Evolutionary conservation across 2,329 filamentous ascomycete genomes (phyloP), one percentile per base, ranked within the genome.

Genomic region (Lachnellula willkommii): DNA sequence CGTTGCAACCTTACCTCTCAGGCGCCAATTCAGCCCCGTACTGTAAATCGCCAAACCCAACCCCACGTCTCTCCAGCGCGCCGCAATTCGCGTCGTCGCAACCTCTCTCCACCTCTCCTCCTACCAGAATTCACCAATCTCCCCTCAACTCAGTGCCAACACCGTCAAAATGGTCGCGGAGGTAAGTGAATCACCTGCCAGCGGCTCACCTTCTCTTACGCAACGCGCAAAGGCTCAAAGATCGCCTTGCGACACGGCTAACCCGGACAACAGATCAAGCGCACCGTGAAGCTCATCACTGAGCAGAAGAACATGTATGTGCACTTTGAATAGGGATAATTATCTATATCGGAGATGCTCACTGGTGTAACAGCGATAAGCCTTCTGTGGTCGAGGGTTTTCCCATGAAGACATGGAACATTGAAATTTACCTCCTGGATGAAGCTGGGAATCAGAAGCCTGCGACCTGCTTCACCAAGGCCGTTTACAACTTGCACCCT

Each of bases 321-420:
- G 45, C 24, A 20, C 24, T 47, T 37, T 35, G 5, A 43, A 22
- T 42, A n/a, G n/a, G 40, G 17, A 47, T 20, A 28, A 45, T 24
- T 5, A 39, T 45, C 28, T 12, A 12, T 32, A 15, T 3, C 6
- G 14, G 11, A 45, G 42, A 32, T 45, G 47, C 59, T 65, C 24
- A 64, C 39, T 22, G 6, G 17, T 24, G 26, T 35, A 67, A 70
- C 69, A 91, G 88, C 69, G 83, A 90, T 68, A 91, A 92, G 71
- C 85, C 89, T 20, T 88, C 89, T 14, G 88, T 87, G 40, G 81
- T 90, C 62, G 89, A 92, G 66, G 91, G 91, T 3, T 96, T 92
- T 68, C 94, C 94, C 11, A 92, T 96, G 83, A 87, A 94, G 71
- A 79, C 84, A 74, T 99, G 94, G 94, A 91, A 83, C 64, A 89